Evolutionary conservation across 2,329 filamentous ascomycete species (phyloP), one percentile per base, ranked within the genome.

Genomic region (Dactylonectria macrodidyma): DNA sequence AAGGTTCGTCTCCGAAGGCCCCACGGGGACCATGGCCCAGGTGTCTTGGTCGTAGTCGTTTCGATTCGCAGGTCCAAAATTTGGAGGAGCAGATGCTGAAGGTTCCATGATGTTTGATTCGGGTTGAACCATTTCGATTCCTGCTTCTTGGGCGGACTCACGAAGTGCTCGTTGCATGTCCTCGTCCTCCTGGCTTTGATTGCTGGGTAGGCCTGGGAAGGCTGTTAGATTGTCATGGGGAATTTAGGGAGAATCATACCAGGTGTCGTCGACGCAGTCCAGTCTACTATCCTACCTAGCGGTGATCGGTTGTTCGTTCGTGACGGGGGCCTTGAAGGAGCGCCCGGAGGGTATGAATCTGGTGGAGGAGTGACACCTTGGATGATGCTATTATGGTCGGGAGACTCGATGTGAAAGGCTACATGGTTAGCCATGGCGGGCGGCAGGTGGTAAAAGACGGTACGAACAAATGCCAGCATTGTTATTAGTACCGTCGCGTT

Each of bases 241-340:
- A 36, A 56, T 58, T 60, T 64, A 72, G 69, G 51, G 66, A 73
- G 70, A 73, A 77, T 26, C 68, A 68, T 83, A 85, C 83, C 84
- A 70, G 83, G 77, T 70, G 80, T 78, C 60, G 83, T 80, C 59
- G 79, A 78, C 30, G 81, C 78, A 63, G 81, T 81, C 81, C 85
- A 85, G 59, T 89, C 85, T 71, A 84, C 80, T 69, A 87, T 80
- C 72, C 81, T 86, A 77, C 85, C 83, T 66, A 90, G 77, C 9
- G 89, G 89, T 38, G 89, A 91, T 73, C 84, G 84, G 70, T 86
- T 86, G 67, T 87, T 87, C 51, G 86, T 83, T 78, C 89, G 82
- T 24, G 90, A 91, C 1, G 90, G 90, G n/a, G 90, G 90, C 63
- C 89, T 84, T 19, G 90, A 90, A 0, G 88, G 87, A 5, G 87